phyloP scores from a whole-genome alignment of 1,284 basidiomycete species.

The Moesziomyces parantarcticus region DNA sequence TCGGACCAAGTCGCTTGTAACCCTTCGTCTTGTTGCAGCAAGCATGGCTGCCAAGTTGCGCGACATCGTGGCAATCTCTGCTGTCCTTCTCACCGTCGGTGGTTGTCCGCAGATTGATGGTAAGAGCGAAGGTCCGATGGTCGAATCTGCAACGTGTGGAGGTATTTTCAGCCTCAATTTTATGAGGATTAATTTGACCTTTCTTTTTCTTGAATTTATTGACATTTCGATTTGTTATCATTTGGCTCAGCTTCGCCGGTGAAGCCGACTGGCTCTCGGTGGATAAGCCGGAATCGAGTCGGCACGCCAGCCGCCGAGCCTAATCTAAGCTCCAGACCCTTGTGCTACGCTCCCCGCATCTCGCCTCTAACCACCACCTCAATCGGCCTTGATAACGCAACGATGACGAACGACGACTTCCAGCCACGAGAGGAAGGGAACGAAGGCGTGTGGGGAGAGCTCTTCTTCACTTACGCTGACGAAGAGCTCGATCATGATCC shows the following conservation, averaged over 20 bases:
- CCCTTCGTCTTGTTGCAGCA: neutral
- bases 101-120: too few species aligned
- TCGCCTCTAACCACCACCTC: neutral
- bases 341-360: too few species aligned
- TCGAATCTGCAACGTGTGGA: neutral
- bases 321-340: neutral
- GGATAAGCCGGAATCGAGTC: neutral
- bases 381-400: neutral
- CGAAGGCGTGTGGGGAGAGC: constrained; percentile 15
- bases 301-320: neutral
- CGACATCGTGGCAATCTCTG: neutral
- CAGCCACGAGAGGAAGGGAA: neutral
- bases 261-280: neutral
- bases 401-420: constrained; percentile 9
- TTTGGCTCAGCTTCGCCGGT: too few species aligned
- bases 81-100: neutral
- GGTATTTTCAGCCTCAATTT: neutral
- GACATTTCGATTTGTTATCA: too few species aligned
- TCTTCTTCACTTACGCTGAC: constrained; percentile 24
- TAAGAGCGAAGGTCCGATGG: neutral
- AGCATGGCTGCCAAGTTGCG: neutral
- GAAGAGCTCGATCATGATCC: constrained; percentile 29
- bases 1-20: neutral
- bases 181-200: too few species aligned
- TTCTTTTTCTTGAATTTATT: too few species aligned